A percentile compares a stretch with the other conserved stretches of the same genome.
Conservation (phyloP, 257 asterid genomes). For the Forsythia suspensa region DNA sequence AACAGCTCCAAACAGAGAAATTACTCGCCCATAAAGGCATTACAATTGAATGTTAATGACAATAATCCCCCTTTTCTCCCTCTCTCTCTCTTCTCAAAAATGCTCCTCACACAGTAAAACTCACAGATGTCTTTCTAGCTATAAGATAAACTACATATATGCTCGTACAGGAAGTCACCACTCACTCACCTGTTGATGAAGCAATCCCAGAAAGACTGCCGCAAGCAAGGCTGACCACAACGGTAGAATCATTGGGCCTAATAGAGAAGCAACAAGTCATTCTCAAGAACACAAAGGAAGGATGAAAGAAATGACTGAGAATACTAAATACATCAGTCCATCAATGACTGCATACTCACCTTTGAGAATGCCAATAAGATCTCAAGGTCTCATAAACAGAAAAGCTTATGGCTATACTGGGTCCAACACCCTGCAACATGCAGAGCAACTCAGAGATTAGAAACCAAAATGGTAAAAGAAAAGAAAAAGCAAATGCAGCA, state of each 20-base stretch:
- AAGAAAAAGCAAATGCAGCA: neutral
- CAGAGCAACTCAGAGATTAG: neutral
- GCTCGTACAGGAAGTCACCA: too few species aligned
- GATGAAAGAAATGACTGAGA: neutral
- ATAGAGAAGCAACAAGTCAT: neutral
- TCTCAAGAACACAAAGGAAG: neutral
- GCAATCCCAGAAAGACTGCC: slow-evolving; percentile 86
- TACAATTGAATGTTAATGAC: too few species aligned
- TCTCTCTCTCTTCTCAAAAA: neutral
- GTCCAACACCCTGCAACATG: slow-evolving; percentile 78
- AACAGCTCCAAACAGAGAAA: too few species aligned
- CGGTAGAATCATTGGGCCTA: slow-evolving; percentile 71
- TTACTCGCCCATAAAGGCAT: too few species aligned
- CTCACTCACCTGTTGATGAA: slow-evolving; percentile 67
- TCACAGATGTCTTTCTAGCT: neutral
- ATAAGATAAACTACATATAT: neutral
- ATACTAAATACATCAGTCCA: neutral
- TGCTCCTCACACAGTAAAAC: neutral
- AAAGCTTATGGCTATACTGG: slow-evolving; percentile 81
- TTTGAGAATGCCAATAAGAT: slow-evolving; percentile 48
- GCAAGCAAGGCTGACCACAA: slow-evolving; percentile 63
- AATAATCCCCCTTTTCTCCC: too few species aligned
- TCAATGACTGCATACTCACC: slow-evolving; percentile 33
- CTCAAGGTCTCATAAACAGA: slow-evolving; percentile 71
- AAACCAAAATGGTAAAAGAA: neutral